Conservation (phyloP, 202 grass and related monocot genomes). For the Musa balbisiana region DNA sequence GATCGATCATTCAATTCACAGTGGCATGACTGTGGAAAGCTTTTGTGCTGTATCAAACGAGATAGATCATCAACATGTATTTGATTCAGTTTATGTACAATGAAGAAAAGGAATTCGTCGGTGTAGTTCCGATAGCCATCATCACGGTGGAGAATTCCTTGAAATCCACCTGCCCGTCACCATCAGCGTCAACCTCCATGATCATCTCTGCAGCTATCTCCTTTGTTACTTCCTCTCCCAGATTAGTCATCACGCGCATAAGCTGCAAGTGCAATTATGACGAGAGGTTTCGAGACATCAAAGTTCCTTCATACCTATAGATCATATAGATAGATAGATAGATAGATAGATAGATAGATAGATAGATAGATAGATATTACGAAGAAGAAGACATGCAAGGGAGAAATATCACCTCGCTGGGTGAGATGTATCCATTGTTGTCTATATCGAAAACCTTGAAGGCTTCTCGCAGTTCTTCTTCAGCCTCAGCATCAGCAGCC, state of each 20-base stretch:
- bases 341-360: neutral
- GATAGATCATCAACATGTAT: too few species aligned
- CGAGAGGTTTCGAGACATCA: neutral
- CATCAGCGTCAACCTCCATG: neutral
- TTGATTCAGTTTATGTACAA: too few species aligned
- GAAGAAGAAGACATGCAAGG: too few species aligned
- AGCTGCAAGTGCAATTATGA: neutral
- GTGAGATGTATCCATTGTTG: neutral
- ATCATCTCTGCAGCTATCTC: neutral
- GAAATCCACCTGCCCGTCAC: conserved; percentile 6
- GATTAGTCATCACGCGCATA: neutral
- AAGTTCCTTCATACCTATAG: neutral
- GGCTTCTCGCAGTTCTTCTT: neutral
- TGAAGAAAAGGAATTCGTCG: too few species aligned
- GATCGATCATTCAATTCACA: too few species aligned
- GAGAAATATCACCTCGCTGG: neutral
- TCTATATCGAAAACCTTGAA: conserved; percentile 5
- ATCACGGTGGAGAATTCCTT: neutral
- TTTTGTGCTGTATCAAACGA: too few species aligned
- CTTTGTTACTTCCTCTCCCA: neutral
- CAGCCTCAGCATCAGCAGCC: neutral
- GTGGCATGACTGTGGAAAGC: too few species aligned
- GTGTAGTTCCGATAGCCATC: neutral
- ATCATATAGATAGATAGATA: neutral
- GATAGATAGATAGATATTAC: neutral